phyloP scores from a whole-genome alignment of 306 rosid genomes.

The Cicer arietinum region DNA sequence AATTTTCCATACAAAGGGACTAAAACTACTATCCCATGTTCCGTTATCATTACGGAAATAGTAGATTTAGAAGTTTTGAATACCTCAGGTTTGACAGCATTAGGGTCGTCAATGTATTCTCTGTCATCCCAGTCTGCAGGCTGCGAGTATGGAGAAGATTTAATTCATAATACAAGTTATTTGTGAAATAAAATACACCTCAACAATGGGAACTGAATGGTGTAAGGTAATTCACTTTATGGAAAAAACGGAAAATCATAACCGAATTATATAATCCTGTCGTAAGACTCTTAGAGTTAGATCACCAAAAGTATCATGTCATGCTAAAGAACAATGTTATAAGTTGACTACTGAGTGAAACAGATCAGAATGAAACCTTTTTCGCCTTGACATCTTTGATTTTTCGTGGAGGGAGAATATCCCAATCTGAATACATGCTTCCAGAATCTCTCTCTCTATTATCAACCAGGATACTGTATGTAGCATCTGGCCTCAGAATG shows the following conservation, averaged over 20 bases:
- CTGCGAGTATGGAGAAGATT: conserved; percentile 45
- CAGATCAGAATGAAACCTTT: conserved; percentile 50
- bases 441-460: conserved; percentile 82
- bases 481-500: conserved; percentile 89
- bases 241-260: conserved; percentile 13
- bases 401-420: conserved; percentile 68
- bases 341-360: conserved; percentile 19
- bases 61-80: background rate
- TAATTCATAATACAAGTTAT: conserved; percentile 28
- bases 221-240: conserved; percentile 1
- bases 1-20: conserved; percentile 28
- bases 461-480: conserved; percentile 82
- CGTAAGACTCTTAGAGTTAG: conserved; percentile 12
- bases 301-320: conserved; percentile 32
- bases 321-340: conserved; percentile 11
- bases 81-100: conserved; percentile 61
- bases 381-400: conserved; percentile 62
- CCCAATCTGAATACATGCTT: conserved; percentile 67
- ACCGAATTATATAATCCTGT: conserved; percentile 11
- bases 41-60: conserved; percentile 27
- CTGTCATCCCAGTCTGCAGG: conserved; percentile 66
- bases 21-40: conserved; percentile 32
- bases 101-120: conserved; percentile 58
- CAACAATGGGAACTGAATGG: background rate
- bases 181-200: background rate